Conservation (phyloP, 1,139 yeast species). For the Yamadazyma membranifaciens region DNA sequence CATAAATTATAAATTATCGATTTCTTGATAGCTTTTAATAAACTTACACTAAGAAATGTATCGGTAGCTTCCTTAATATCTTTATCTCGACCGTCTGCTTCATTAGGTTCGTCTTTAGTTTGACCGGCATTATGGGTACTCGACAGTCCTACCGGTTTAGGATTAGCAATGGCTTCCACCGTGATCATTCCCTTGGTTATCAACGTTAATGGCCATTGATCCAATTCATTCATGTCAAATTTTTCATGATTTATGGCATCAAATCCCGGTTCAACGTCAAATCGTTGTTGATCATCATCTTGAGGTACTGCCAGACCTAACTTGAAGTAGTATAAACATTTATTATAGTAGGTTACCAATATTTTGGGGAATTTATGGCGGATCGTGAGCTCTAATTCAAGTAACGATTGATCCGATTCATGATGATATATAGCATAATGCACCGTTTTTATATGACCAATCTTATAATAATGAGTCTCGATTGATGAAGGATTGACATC, state of each 20-base stretch:
- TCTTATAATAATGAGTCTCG: conserved; percentile 40
- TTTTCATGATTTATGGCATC: conserved; percentile 30
- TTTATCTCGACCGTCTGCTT: background rate
- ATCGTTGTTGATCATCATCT: too few species aligned
- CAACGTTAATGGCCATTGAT: conserved; percentile 23
- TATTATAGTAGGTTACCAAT: conserved; percentile 57
- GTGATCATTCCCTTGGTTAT: conserved; percentile 29
- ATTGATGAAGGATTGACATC: conserved; percentile 1
- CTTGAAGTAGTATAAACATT: conserved; percentile 56
- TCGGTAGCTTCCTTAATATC: conserved; percentile 19
- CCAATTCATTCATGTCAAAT: conserved; percentile 14
- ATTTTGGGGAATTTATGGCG: conserved; percentile 52
- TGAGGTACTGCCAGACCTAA: conserved; percentile 27
- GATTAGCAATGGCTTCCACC: conserved; percentile 19
- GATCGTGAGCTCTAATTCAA: conserved; percentile 59
- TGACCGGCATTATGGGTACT: conserved; percentile 10
- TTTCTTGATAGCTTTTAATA: conserved; percentile 60
- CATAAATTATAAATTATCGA: conserved; percentile 49
- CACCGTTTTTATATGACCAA: conserved; percentile 37
- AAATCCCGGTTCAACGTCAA: too few species aligned
- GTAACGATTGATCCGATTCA: conserved; percentile 38
- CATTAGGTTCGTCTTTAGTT: conserved; percentile 4
- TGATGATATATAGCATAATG: conserved; percentile 24
- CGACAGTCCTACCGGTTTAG: conserved; percentile 20
- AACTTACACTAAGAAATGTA: conserved; percentile 53